phyloP scores from a whole-genome alignment of 768 basidiomycete genomes.

The Cystofilobasidium capitatum region DNA sequence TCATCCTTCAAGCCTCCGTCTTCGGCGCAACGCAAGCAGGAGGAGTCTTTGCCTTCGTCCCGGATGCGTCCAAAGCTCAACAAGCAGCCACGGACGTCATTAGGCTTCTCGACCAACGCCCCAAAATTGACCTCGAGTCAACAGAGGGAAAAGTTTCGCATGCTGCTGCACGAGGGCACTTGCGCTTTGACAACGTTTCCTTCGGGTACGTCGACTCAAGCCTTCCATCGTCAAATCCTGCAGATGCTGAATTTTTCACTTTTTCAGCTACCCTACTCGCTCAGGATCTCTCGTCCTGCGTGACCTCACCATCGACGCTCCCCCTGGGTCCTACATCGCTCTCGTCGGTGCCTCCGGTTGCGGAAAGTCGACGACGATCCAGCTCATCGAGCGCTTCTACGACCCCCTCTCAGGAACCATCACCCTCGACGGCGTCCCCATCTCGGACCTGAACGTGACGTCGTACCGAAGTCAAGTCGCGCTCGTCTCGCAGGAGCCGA shows the following conservation, averaged over 20 bases:
- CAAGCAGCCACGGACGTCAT: slow-evolving; percentile 67
- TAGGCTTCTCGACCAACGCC: slow-evolving; percentile 55
- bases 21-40: slow-evolving; percentile 61
- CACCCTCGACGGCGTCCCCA: slow-evolving; percentile 63
- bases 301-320: slow-evolving; percentile 28
- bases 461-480: slow-evolving; percentile 73
- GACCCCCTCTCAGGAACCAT: slow-evolving; percentile 59
- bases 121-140: slow-evolving; percentile 53
- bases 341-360: slow-evolving; percentile 43
- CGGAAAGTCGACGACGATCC: slow-evolving; percentile 49
- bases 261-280: slow-evolving; percentile 41
- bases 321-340: slow-evolving; percentile 30
- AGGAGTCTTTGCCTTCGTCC: slow-evolving; percentile 48
- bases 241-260: too few relatives aligned
- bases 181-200: slow-evolving; percentile 39
- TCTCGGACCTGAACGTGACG: slow-evolving; percentile 73
- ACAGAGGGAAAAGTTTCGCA: slow-evolving; percentile 41
- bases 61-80: slow-evolving; percentile 70
- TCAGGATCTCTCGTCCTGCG: slow-evolving; percentile 38
- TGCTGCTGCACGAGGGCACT: slow-evolving; percentile 37
- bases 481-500: slow-evolving; percentile 78
- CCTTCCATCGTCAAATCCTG: too few relatives aligned
- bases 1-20: slow-evolving; percentile 42
- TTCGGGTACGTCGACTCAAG: too few relatives aligned
- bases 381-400: slow-evolving; percentile 58